Evolutionary conservation across 2,329 filamentous ascomycete genomes (phyloP).

Genomic region (Hortaea werneckii): DNA sequence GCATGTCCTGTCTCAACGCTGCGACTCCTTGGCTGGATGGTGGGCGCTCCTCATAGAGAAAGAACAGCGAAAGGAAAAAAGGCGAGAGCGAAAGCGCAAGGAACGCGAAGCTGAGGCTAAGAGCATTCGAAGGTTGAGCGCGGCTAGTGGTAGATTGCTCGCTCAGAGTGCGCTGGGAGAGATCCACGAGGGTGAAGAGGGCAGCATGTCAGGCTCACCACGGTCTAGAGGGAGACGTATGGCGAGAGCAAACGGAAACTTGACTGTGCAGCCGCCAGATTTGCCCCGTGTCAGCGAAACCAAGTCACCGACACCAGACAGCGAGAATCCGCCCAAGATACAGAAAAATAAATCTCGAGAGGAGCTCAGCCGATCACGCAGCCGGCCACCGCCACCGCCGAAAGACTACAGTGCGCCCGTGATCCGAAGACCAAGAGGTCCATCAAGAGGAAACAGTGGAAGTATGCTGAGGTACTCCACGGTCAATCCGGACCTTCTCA

Average conservation of each 20-base stretch:
- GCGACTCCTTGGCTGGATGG: constrained; percentile 87
- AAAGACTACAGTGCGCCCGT: constrained; percentile 51
- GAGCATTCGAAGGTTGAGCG: constrained; percentile 71
- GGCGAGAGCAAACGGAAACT: constrained; percentile 42
- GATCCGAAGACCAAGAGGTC: constrained; percentile 44
- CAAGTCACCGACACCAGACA: constrained; percentile 31
- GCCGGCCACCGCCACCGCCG: constrained; percentile 70
- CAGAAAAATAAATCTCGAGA: constrained; percentile 56
- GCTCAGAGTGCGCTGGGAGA: constrained; percentile 60
- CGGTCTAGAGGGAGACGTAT: constrained; percentile 67
- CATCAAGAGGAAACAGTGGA: constrained; percentile 40
- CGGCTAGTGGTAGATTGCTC: constrained; percentile 76
- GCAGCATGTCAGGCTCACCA: constrained; percentile 43
- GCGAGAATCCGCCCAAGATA: constrained; percentile 52
- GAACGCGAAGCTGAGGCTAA: constrained; percentile 76
- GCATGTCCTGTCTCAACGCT: constrained; percentile 80
- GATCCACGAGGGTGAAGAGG: constrained; percentile 62
- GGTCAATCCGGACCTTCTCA: constrained; percentile 52
- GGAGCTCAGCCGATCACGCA: constrained; percentile 59
- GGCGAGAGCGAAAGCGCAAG: constrained; percentile 71
- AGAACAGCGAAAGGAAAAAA: constrained; percentile 74
- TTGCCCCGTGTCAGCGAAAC: constrained; percentile 66
- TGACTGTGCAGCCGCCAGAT: constrained; percentile 49
- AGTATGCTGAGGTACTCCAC: constrained; percentile 83
- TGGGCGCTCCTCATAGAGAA: constrained; percentile 93